Evolutionary conservation across 1,139 yeast species (phyloP).

Genomic region (Schwanniomyces etchellsii): DNA sequence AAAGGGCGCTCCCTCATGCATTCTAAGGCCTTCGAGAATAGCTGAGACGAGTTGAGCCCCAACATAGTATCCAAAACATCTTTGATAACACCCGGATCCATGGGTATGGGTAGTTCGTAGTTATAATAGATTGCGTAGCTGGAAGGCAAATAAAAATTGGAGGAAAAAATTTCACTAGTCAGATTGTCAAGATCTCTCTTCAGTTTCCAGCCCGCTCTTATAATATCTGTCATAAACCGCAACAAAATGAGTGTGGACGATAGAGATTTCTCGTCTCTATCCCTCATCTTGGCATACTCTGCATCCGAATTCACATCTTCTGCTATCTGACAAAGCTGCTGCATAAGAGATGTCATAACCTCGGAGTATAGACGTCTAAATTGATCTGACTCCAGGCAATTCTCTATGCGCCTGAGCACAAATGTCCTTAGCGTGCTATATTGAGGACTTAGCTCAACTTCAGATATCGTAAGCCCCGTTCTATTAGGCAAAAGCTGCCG

Average conservation of each 20-base stretch:
- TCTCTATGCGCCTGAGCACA: constrained; percentile 17
- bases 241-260: constrained; percentile 30
- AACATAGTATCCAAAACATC: constrained; percentile 16
- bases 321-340: constrained; percentile 19
- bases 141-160: constrained; percentile 5
- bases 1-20: constrained; percentile 9
- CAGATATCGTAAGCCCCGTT: constrained; percentile 37
- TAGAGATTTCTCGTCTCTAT: constrained; percentile 28
- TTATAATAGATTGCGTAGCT: constrained; percentile 19
- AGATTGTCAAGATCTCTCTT: constrained; percentile 2
- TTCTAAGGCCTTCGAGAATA: constrained; percentile 16
- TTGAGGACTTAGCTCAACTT: constrained; percentile 40
- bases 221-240: constrained; percentile 25
- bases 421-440: constrained; percentile 27
- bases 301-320: constrained; percentile 26
- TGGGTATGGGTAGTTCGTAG: constrained; percentile 17
- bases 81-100: constrained; percentile 11
- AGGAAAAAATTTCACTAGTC: constrained; percentile 4
- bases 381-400: constrained; percentile 8
- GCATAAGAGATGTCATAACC: constrained; percentile 16
- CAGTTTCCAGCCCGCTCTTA: constrained; percentile 25
- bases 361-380: constrained; percentile 2
- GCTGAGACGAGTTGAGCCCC: constrained; percentile 17
- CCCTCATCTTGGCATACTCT: constrained; percentile 18
- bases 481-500: constrained; percentile 33